phyloP scores from a whole-genome alignment of 2,329 filamentous ascomycete genomes.

The Cadophora luteo-olivacea region DNA sequence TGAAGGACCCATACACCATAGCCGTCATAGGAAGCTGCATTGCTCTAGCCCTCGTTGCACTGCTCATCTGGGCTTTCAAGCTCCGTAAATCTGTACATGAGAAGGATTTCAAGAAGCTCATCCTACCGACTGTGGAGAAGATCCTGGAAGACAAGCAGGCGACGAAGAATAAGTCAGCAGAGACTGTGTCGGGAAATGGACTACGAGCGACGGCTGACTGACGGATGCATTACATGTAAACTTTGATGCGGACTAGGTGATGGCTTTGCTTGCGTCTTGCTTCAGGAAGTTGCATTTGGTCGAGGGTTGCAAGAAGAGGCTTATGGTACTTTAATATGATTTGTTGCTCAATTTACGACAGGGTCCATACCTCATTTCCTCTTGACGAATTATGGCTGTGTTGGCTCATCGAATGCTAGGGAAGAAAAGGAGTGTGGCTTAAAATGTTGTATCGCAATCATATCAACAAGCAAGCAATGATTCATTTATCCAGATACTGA shows the following conservation, averaged over 20 bases:
- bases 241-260: background rate
- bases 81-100: background rate
- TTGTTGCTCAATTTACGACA: too few relatives aligned
- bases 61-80: background rate
- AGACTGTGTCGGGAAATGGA: background rate
- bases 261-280: too few relatives aligned
- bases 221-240: too few relatives aligned
- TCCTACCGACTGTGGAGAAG: background rate
- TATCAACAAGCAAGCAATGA: background rate
- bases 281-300: too few relatives aligned
- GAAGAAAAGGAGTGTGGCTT: background rate
- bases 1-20: background rate
- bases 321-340: too few relatives aligned
- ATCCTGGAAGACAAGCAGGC: background rate
- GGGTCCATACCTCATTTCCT: too few relatives aligned
- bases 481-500: background rate
- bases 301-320: too few relatives aligned
- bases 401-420: background rate
- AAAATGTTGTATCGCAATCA: background rate
- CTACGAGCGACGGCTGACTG: too few relatives aligned
- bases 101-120: background rate
- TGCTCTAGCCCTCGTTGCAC: background rate
- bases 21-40: background rate
- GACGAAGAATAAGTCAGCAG: background rate
- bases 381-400: too few relatives aligned